A percentile compares a stretch with the other conserved stretches of the same genome.
Evolutionary conservation across 2,329 filamentous ascomycete genomes (phyloP).

Genomic region (Lasiodiplodia hormozganensis): DNA sequence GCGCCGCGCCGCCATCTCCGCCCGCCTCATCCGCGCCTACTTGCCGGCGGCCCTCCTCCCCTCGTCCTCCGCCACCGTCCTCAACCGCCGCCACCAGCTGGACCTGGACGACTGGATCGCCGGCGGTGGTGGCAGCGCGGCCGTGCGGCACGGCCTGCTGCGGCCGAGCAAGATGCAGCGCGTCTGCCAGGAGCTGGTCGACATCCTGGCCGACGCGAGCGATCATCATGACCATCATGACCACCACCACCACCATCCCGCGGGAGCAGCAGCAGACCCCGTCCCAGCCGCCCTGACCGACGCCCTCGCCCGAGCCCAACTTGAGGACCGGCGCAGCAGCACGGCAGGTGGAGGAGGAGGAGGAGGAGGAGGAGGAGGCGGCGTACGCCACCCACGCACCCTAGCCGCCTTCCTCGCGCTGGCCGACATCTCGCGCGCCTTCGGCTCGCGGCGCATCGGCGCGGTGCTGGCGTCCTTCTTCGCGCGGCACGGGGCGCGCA

Average conservation of each 20-base stretch:
- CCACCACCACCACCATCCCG: background rate
- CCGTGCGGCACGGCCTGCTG: background rate
- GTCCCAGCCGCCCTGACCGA: background rate
- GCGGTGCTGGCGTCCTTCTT: conserved; percentile 11
- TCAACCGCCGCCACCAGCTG: conserved; percentile 15
- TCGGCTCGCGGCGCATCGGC: conserved; percentile 14
- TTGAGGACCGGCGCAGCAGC: conserved; percentile 7
- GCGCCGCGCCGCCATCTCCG: conserved; percentile 10
- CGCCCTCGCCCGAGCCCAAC: conserved; percentile 3
- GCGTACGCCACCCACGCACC: background rate
- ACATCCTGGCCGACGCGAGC: conserved; percentile 10
- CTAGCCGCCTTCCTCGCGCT: conserved; percentile 10
- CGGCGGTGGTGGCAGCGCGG: background rate
- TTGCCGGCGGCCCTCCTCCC: background rate
- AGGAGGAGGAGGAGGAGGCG: background rate
- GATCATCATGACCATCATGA: background rate
- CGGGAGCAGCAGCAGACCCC: background rate
- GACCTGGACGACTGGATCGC: conserved; percentile 21
- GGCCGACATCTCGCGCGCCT: conserved; percentile 21
- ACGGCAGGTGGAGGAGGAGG: too few species aligned
- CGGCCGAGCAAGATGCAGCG: background rate
- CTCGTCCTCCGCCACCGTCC: background rate
- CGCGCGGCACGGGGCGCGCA: conserved; percentile 3
- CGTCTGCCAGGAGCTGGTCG: conserved; percentile 2
- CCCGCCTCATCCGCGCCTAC: conserved; percentile 14